Percentiles rank a stretch among this genome's conserved stretches.
phyloP scores from a whole-genome alignment of 1,139 yeast genomes.

The Saccharomycopsis hybrid region DNA sequence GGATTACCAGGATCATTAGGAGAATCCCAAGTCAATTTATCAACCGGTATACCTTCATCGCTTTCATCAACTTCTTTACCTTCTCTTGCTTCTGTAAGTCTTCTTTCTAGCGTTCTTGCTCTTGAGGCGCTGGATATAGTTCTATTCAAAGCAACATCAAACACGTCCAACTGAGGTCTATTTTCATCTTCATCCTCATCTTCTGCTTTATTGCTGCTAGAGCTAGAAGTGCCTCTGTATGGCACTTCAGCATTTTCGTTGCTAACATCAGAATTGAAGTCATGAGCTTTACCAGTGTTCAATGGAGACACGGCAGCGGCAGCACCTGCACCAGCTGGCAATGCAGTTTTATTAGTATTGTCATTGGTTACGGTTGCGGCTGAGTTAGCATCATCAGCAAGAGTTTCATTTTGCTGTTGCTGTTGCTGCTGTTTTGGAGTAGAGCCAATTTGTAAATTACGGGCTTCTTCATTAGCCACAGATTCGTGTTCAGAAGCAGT shows the following conservation, averaged over 20 bases:
- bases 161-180: slow-evolving; percentile 4
- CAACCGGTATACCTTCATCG: slow-evolving; percentile 29
- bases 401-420: neutral
- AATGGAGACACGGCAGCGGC: neutral
- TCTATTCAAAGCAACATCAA: slow-evolving; percentile 15
- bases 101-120: slow-evolving; percentile 9
- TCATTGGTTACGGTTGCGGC: neutral
- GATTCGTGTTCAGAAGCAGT: slow-evolving; percentile 14
- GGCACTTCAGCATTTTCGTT: neutral
- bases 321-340: neutral
- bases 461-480: neutral
- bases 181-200: neutral
- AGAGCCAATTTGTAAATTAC: too few relatives aligned
- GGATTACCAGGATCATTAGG: slow-evolving; percentile 58
- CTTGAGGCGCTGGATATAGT: slow-evolving; percentile 9
- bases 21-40: slow-evolving; percentile 53
- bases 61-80: slow-evolving; percentile 5
- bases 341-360: neutral
- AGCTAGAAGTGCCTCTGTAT: too few relatives aligned
- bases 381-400: slow-evolving; percentile 1
- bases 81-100: slow-evolving; percentile 3
- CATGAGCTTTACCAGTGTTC: neutral
- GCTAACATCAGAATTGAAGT: neutral
- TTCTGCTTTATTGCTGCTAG: neutral
- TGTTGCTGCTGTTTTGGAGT: neutral